phyloP scores from a whole-genome alignment of 495 filamentous ascomycete genomes.

The Letharia columbiana region DNA sequence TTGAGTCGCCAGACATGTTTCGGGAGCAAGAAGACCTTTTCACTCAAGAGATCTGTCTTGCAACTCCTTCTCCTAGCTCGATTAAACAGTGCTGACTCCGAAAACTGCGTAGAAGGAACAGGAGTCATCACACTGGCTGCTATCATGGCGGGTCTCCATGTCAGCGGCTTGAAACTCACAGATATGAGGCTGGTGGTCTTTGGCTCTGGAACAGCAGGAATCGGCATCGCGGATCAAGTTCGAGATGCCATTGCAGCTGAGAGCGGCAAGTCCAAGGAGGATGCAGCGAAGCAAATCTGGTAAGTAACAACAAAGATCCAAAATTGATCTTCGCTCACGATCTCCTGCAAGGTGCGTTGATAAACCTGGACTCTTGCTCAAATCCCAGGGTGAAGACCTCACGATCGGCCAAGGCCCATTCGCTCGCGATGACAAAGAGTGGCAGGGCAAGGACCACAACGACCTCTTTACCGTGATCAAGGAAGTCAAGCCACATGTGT shows the following conservation, averaged over 20 bases:
- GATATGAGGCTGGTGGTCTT: slow-evolving; percentile 68
- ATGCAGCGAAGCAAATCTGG: slow-evolving; percentile 79
- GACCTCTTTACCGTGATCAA: slow-evolving; percentile 60
- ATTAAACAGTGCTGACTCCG: no score
- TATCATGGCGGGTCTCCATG: slow-evolving; percentile 62
- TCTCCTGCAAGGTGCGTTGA: slow-evolving; percentile 60
- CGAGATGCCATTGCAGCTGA: slow-evolving; percentile 67
- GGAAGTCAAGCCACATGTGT: slow-evolving; percentile 66
- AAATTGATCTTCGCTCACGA: not conserved
- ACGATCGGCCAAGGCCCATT: slow-evolving; percentile 59
- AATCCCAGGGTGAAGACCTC: slow-evolving; percentile 51
- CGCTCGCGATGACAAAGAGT: slow-evolving; percentile 57
- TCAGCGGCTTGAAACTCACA: slow-evolving; percentile 54
- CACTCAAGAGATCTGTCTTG: no score
- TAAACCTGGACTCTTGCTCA: slow-evolving; percentile 67
- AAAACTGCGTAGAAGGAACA: slow-evolving; percentile 49
- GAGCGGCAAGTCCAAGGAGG: slow-evolving; percentile 55
- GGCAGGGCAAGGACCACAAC: slow-evolving; percentile 44
- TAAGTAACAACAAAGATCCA: slow-evolving; percentile 29
- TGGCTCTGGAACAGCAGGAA: slow-evolving; percentile 79
- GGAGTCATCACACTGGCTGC: slow-evolving; percentile 80
- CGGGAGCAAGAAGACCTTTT: no score
- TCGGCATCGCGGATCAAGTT: slow-evolving; percentile 78
- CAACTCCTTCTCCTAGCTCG: no score
- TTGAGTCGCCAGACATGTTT: no score